phyloP scores from a whole-genome alignment of 2,329 filamentous ascomycete species.

The Colletotrichum noveboracense region DNA sequence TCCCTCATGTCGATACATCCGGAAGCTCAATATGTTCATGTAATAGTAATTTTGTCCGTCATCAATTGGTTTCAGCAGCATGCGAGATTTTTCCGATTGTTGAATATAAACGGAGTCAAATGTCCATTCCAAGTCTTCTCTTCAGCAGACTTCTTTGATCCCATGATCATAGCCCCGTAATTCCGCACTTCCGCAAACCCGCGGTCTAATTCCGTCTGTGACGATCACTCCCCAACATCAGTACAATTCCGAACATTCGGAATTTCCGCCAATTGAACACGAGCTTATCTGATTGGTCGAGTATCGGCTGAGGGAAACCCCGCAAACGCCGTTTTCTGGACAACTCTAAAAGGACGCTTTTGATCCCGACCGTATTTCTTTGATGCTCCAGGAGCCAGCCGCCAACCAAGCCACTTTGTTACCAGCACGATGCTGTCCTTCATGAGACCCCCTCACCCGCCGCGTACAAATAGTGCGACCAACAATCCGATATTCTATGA shows the following conservation, averaged over 20 bases:
- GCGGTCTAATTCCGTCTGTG: not conserved
- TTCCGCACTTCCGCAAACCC: not conserved
- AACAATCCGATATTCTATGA: slow-evolving; percentile 27
- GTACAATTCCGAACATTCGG: not conserved
- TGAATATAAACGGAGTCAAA: not conserved
- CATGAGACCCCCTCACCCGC: slow-evolving; percentile 19
- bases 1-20: not conserved
- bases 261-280: not conserved
- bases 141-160: not conserved
- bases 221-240: not conserved
- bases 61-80: not conserved
- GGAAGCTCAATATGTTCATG: not conserved
- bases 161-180: not conserved
- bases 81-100: not conserved
- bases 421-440: slow-evolving; percentile 25
- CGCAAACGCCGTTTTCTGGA: not conserved
- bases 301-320: not conserved
- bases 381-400: not conserved
- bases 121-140: not conserved
- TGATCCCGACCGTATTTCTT: not conserved
- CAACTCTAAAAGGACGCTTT: not conserved
- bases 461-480: slow-evolving; percentile 16
- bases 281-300: not conserved
- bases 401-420: not conserved
- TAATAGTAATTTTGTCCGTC: not conserved